These are phyloP conservation scores for Notholithocarpus densiflorus DNA, from an alignment of 306 rosid genomes.

Conservation along the genomic window DNA sequence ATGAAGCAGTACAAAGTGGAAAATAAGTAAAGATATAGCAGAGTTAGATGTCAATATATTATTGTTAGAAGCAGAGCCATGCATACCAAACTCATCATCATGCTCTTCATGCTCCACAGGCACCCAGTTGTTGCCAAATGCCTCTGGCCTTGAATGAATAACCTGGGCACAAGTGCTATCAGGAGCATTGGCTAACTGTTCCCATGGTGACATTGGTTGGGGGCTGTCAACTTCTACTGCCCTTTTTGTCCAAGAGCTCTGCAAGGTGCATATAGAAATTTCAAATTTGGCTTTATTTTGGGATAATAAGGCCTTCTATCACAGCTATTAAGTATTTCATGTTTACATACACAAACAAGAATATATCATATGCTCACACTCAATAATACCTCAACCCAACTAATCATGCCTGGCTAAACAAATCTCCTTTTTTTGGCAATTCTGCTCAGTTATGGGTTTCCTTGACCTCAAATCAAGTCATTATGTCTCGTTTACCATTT, in stretches of 20 bases:
- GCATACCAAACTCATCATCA: constrained; percentile 1
- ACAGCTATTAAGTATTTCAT: not conserved
- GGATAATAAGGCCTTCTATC: no score
- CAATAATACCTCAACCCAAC: not conserved
- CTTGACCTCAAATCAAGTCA: not conserved
- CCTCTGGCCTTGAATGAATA: not conserved
- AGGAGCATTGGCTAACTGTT: constrained; percentile 1
- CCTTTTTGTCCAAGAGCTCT: constrained; percentile 37
- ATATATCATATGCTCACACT: not conserved
- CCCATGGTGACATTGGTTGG: constrained; percentile 1
- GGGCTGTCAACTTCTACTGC: constrained; percentile 20
- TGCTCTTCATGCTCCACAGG: constrained; percentile 2
- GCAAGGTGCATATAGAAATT: not conserved
- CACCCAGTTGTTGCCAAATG: not conserved
- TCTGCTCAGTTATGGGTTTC: not conserved
- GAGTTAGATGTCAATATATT: not conserved
- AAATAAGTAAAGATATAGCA: not conserved
- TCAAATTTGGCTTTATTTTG: no score
- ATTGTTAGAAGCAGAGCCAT: not conserved
- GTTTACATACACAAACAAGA: not conserved
- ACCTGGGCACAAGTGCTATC: constrained; percentile 9
- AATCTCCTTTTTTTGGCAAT: not conserved
- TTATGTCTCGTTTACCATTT: not conserved
- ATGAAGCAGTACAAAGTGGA: not conserved
- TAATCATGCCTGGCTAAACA: not conserved